Base-by-base conservation (phyloP, 2,329 filamentous ascomycete species). In the Penicillium sp. region DNA sequence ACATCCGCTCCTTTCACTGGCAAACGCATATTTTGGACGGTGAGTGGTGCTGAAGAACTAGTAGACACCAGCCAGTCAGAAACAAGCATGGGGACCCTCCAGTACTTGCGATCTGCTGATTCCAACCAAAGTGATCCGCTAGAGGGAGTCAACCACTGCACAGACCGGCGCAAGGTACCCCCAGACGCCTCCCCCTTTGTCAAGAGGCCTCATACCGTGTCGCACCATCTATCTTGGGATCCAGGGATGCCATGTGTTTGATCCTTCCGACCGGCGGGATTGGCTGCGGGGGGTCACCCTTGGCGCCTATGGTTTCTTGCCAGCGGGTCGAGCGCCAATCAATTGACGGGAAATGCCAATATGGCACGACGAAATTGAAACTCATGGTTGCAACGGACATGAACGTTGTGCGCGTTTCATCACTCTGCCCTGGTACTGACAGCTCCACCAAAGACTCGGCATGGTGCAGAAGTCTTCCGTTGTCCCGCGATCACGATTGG, bases 101-200 rank as follows among this genome's bases (percentile, higher is more conserved):
- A 35, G 13, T 11, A 48, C 29, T 22, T 46, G 48, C 53, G 57
- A 62, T 61, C 55, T 58, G 52, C 63, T 39, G 44, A 52, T 53
- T 39, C 19, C 53, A 53, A 27, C 31, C 35, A 49, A 54, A 42
- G 58, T 60, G 48, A 57, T 59, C 63, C 61, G 56, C 63, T 64
- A 54, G 42, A 61, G 7, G 44, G 46, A 56, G 29, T 62, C 63
- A 65, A 66, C 63, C 63, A 65, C 54, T 33, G 33, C 52, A 42
- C 54, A 51, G 47, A 53, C 29, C 46, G 33, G 47, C 50, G 57
- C 55, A 61, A 62, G 57, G 62, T n/a, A 13, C n/a, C n/a, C n/a
- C 35, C 16, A 49, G 46, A 51, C 27, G 33, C 44, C 46, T 49
- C 49, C 56, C 60, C 59, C 59, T 55, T 55, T 24, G 45, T 49